Evolutionary conservation across 75 land plant genomes (phyloP).

Genomic region (Pinus tabuliformis): DNA sequence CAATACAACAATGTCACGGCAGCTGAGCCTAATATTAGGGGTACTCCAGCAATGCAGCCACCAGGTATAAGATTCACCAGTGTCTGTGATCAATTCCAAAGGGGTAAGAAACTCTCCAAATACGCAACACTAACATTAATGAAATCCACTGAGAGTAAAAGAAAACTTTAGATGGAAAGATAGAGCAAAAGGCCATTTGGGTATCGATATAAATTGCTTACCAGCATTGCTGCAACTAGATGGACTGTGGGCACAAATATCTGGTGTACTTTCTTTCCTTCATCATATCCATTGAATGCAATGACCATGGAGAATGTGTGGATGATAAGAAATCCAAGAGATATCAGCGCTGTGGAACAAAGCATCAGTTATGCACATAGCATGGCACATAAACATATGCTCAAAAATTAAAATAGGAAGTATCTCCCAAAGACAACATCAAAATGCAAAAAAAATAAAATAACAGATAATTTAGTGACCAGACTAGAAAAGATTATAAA

Average conservation of each 20-base stretch:
- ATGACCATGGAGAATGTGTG: conserved; percentile 97
- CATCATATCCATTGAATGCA: conserved; percentile 88
- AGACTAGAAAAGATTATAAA: too few species aligned
- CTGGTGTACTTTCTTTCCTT: conserved; percentile 59
- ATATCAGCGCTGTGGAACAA: conserved; percentile 63
- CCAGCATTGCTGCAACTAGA: conserved; percentile 65
- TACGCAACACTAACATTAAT: too few species aligned
- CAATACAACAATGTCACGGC: conserved; percentile 54
- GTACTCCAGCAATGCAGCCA: conserved; percentile 78
- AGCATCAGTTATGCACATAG: conserved; percentile 6
- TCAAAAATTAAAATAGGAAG: neutral
- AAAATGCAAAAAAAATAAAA: too few species aligned
- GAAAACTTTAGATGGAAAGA: neutral
- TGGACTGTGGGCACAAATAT: conserved; percentile 73
- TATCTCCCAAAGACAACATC: too few species aligned
- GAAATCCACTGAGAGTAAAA: too few species aligned
- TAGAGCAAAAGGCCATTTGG: neutral
- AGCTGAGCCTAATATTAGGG: conserved; percentile 52
- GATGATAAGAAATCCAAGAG: conserved; percentile 77
- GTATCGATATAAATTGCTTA: conserved; percentile 13
- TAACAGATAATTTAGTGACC: too few species aligned
- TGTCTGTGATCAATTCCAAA: conserved; percentile 42
- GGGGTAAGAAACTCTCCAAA: too few species aligned
- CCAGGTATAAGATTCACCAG: conserved; percentile 65
- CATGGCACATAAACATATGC: neutral